phyloP scores from a whole-genome alignment of 1,139 yeast species.

The Candida mesenterica region DNA sequence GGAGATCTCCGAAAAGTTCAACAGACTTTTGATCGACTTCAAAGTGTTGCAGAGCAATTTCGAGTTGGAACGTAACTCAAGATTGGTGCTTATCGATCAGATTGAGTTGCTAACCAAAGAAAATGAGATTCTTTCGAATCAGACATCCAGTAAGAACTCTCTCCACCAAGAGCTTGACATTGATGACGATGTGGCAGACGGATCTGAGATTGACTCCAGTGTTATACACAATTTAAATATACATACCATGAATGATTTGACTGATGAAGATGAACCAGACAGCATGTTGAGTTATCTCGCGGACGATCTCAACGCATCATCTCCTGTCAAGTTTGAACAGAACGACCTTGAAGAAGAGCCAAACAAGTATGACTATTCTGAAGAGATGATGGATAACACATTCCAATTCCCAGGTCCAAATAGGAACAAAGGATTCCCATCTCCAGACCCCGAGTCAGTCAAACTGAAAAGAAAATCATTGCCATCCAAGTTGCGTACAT shows the following conservation, averaged over 20 bases:
- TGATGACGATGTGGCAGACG: conserved; percentile 11
- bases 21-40: conserved; percentile 35
- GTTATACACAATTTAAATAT: conserved; percentile 18
- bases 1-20: conserved; percentile 25
- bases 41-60: conserved; percentile 40
- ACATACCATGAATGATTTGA: conserved; percentile 26
- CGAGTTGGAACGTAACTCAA: conserved; percentile 50
- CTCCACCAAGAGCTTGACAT: conserved; percentile 10
- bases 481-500: conserved; percentile 29
- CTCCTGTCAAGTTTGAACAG: conserved; percentile 24
- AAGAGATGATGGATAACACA: conserved; percentile 2
- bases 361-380: no score
- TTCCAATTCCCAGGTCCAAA: no score
- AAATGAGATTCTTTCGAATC: conserved; percentile 27
- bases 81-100: conserved; percentile 53
- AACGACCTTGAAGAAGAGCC: no score
- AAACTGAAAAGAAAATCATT: conserved; percentile 21
- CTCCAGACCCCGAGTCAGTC: conserved; percentile 31
- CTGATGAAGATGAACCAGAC: conserved; percentile 17
- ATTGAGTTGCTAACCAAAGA: conserved; percentile 48
- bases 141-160: conserved; percentile 12
- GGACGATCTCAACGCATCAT: conserved; percentile 24
- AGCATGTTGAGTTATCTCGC: conserved; percentile 18
- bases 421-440: conserved; percentile 7
- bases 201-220: conserved; percentile 13